Conservation (phyloP, 2,329 filamentous ascomycete species). For the Aspergillus fumigatiaffinis region DNA sequence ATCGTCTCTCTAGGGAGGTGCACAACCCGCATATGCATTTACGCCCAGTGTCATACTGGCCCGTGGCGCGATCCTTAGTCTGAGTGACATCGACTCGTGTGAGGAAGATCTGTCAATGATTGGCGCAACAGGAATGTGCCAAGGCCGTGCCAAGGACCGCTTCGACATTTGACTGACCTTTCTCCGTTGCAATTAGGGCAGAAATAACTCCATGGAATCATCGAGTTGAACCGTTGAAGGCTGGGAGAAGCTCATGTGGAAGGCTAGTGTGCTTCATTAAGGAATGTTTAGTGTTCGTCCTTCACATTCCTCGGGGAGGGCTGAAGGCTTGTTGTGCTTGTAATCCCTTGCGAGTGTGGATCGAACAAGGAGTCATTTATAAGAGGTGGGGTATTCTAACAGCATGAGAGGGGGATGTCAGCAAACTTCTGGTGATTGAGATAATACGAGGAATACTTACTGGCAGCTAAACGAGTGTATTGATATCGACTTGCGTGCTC, state of each 20-base stretch:
- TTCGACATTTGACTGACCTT: too few relatives aligned
- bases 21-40: neutral
- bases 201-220: neutral
- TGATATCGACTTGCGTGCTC: neutral
- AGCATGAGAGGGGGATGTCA: too few relatives aligned
- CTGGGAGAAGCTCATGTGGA: neutral
- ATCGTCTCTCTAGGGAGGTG: neutral
- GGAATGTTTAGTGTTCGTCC: neutral
- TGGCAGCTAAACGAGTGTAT: neutral
- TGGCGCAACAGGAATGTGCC: neutral
- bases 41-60: neutral
- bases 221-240: neutral
- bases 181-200: neutral
- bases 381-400: neutral
- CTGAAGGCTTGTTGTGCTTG: neutral
- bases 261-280: neutral
- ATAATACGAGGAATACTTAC: neutral
- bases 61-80: neutral
- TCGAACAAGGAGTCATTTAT: neutral
- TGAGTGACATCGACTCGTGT: neutral
- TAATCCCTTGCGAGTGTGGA: neutral
- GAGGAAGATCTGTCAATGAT: neutral
- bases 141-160: neutral
- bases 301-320: neutral
- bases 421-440: neutral